Evolutionary conservation across 1,139 yeast genomes (phyloP), one percentile per base, ranked within the genome.

Genomic region (Fermentozyma sake): DNA sequence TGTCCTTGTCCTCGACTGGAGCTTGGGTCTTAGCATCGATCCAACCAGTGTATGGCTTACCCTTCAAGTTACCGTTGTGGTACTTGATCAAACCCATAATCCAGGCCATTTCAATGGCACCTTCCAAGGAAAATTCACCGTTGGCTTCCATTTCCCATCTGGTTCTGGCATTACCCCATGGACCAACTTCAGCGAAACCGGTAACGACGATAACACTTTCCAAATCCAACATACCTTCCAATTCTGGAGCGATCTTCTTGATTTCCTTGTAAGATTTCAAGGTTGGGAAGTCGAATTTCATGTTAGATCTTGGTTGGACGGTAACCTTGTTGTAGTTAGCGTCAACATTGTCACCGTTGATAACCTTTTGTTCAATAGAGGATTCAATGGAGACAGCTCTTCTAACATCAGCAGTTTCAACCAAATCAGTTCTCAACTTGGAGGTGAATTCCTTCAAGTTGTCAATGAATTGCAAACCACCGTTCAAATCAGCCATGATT

Each of bases 51-150:
- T 87, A 87, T 42, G 75, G 77, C 52, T 71, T 69, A 54, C 95
- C 95, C 76, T 89, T 89, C 58, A 89, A 73, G 58, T 78, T 76
- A 64, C 96, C 97, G 44, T 85, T 86, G 58, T 80, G 87, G 68
- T 91, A 91, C 62, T 84, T 85, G 66, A 91, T 87, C 57, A 83
- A 74, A 44, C 97, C 97, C 97, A 91, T 91, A 46, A 91, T 87
- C 97, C 97, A 91, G 29, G 98, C 97, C 95, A 91, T 89, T 69
- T 91, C 98, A 55, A 91, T 83, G 52, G 96, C 83, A 54, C 98
- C 98, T 66, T 91, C 98, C 50, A 91, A 69, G n/a, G 97, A 89
- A 62, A 91, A 91, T 53, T 84, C 87, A 50, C 98, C 98, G 37
- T 62, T 45, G 31, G 96, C 85, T 68, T 91, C 98, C 95, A 91